These are phyloP conservation scores for Hanseniaspora singularis DNA, from an alignment of 805 yeast genomes.

Conservation along the genomic window DNA sequence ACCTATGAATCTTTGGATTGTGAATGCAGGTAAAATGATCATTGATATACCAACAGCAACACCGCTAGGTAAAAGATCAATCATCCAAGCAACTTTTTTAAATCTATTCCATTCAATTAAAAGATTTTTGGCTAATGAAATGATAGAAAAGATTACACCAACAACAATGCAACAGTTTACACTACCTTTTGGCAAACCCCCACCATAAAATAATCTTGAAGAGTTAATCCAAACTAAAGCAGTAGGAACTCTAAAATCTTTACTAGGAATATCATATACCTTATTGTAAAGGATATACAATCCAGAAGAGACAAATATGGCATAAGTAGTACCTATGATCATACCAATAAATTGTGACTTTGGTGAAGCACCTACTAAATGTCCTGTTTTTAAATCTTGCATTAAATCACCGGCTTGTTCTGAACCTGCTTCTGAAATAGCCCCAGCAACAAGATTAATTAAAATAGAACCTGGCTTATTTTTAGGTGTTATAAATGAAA, in stretches of 20 bases:
- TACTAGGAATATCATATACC: conserved; percentile 77
- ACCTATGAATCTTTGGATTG: conserved; percentile 84
- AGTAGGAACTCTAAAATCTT: conserved; percentile 77
- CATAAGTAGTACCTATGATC: conserved; percentile 74
- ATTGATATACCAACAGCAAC: conserved; percentile 97
- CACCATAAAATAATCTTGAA: conserved; percentile 81
- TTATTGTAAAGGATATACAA: conserved; percentile 73
- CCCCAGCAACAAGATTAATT: conserved; percentile 85
- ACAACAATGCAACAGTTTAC: conserved; percentile 45
- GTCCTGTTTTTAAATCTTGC: conserved; percentile 96
- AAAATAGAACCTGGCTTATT: conserved; percentile 69
- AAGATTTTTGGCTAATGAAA: conserved; percentile 53
- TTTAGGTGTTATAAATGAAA: conserved; percentile 68
- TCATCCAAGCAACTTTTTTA: conserved; percentile 28
- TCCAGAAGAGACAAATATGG: conserved; percentile 63
- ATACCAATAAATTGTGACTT: conserved; percentile 86
- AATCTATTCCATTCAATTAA: conserved; percentile 33
- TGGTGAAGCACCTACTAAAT: conserved; percentile 82
- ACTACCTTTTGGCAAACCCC: conserved; percentile 77
- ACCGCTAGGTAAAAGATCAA: conserved; percentile 70
- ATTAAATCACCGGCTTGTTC: conserved; percentile 97
- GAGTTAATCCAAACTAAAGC: conserved; percentile 96
- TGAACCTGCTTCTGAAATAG: conserved; percentile 96
- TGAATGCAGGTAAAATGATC: conserved; percentile 85
- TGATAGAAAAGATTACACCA: conserved; percentile 55